A percentile compares a stretch with the other conserved stretches of the same genome.
phyloP scores from a whole-genome alignment of 2,329 filamentous ascomycete genomes.

The Nectriaceae sp. region DNA sequence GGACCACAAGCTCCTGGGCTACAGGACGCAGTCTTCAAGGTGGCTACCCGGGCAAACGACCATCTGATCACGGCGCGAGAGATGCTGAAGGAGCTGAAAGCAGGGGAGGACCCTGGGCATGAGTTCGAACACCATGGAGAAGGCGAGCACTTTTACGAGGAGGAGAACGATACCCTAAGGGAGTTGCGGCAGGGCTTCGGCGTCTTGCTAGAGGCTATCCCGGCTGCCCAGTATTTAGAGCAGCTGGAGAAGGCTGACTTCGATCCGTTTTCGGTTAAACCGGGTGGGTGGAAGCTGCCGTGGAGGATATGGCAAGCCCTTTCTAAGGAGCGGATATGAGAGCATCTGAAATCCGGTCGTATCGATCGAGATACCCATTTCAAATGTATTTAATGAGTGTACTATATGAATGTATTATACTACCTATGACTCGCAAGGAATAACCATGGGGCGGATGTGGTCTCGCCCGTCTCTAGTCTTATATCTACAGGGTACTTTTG shows the following conservation, averaged over 20 bases:
- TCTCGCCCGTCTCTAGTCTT: too few species aligned
- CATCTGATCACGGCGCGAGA: conserved; percentile 92
- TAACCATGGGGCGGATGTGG: too few species aligned
- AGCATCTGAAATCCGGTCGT: too few species aligned
- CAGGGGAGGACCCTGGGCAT: conserved; percentile 75
- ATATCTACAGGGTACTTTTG: too few species aligned
- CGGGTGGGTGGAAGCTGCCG: conserved; percentile 75
- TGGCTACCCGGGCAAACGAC: conserved; percentile 92
- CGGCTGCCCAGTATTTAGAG: conserved; percentile 77
- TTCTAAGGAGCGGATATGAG: conserved; percentile 50
- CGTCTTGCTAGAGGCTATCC: conserved; percentile 77
- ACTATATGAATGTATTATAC: too few species aligned
- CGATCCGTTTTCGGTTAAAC: conserved; percentile 71
- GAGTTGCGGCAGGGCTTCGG: conserved; percentile 68
- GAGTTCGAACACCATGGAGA: conserved; percentile 87
- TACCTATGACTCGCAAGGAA: too few species aligned
- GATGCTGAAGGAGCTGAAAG: conserved; percentile 80
- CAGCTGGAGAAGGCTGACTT: conserved; percentile 81
- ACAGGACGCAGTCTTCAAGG: conserved; percentile 85
- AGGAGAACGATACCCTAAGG: conserved; percentile 37
- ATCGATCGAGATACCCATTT: too few species aligned
- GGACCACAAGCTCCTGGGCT: conserved; percentile 79
- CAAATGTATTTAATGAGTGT: too few species aligned
- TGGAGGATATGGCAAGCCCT: conserved; percentile 67
- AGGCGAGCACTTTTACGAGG: conserved; percentile 60